phyloP scores from a whole-genome alignment of 129 eudicot genomes.

The Saussurea involucrata region DNA sequence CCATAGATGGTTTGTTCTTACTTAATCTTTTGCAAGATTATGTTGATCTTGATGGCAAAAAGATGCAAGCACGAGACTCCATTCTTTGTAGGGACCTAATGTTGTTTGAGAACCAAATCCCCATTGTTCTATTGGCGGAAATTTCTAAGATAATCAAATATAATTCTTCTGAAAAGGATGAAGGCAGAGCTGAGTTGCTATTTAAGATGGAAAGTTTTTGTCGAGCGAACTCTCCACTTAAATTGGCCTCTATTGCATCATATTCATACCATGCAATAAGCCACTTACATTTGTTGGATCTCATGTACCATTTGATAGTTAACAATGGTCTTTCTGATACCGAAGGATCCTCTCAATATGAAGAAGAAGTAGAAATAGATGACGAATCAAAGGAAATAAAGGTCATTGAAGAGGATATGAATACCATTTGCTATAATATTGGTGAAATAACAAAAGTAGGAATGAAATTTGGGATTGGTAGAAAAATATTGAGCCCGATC shows the following conservation, averaged over 20 bases:
- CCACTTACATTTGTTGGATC: constrained; percentile 35
- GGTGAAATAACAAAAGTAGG: constrained; percentile 24
- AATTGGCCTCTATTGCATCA: neutral
- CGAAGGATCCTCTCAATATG: neutral
- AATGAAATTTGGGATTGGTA: constrained; percentile 23
- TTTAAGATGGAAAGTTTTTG: constrained; percentile 28
- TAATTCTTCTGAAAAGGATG: neutral
- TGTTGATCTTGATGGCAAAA: neutral
- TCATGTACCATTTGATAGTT: constrained; percentile 39
- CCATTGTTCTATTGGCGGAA: constrained; percentile 19
- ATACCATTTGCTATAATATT: constrained; percentile 10
- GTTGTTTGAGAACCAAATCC: constrained; percentile 53
- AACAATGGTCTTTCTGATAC: neutral
- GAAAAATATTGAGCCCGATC: constrained; percentile 14
- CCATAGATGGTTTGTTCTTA: constrained; percentile 43
- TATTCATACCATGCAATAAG: neutral
- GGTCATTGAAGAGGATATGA: constrained; percentile 5
- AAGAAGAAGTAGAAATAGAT: neutral
- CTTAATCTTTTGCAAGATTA: constrained; percentile 27
- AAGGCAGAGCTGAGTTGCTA: neutral
- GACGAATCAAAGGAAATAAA: neutral
- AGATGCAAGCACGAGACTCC: neutral
- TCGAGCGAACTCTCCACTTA: constrained; percentile 36
- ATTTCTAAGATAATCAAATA: constrained; percentile 12
- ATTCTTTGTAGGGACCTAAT: constrained; percentile 29